A percentile compares a stretch with the other conserved stretches of the same genome.
Evolutionary conservation across 108 stramenopile genomes (phyloP).

Genomic region (Nitzschia sp.): DNA sequence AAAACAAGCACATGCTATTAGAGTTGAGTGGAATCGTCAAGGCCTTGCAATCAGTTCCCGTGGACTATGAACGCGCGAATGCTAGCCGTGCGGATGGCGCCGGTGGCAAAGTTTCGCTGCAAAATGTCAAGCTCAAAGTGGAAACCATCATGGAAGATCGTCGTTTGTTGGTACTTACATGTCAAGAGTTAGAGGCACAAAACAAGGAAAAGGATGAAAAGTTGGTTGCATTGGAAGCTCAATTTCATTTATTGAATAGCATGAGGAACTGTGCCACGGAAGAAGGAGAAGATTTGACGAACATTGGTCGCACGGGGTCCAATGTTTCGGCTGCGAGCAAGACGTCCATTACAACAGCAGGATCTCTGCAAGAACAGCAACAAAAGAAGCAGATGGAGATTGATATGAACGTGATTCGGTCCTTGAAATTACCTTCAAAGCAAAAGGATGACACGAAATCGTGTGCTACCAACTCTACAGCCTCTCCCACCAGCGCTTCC

Average conservation of each 20-base stretch:
- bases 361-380: too few relatives aligned
- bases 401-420: not conserved
- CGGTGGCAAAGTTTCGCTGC: not conserved
- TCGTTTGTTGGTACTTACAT: conserved; percentile 14
- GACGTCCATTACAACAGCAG: not conserved
- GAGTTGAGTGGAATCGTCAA: conserved; percentile 33
- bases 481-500: not conserved
- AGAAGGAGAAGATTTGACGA: not conserved
- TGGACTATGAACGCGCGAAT: not conserved
- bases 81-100: too few relatives aligned
- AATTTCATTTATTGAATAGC: conserved; percentile 13
- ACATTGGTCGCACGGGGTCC: not conserved
- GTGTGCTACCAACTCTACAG: too few relatives aligned
- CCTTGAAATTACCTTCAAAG: not conserved
- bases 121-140: conserved; percentile 31
- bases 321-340: not conserved
- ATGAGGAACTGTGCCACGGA: not conserved
- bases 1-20: conserved; percentile 16
- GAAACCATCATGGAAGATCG: conserved; percentile 35
- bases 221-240: conserved; percentile 13
- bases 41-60: conserved; percentile 21
- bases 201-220: conserved; percentile 15
- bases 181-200: conserved; percentile 21
- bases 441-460: not conserved
- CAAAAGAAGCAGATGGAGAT: not conserved